Percentiles rank a stretch among this genome's conserved stretches.
Evolutionary conservation across 179 eudicot genomes (phyloP).

Genomic region (Camellia oleifera): DNA sequence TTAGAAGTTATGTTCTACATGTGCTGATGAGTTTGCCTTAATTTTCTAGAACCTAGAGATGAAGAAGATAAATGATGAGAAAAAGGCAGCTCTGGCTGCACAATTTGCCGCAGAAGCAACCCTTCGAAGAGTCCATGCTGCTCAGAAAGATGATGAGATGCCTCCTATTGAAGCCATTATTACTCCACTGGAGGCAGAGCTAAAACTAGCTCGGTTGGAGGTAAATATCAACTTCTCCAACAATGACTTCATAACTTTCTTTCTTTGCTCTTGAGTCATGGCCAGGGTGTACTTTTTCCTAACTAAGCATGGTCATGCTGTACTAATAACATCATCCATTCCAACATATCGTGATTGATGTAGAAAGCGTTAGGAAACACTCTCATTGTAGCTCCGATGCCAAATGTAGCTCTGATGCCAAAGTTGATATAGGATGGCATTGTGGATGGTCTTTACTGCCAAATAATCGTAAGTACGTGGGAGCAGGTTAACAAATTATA

Average conservation of each 20-base stretch:
- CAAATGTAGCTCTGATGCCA: not conserved
- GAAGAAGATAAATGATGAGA: constrained; percentile 61
- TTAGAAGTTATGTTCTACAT: not conserved
- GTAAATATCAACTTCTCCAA: constrained; percentile 24
- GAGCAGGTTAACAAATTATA: not conserved
- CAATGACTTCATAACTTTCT: not conserved
- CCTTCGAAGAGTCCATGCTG: constrained; percentile 69
- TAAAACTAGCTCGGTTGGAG: constrained; percentile 56
- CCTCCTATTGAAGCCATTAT: constrained; percentile 74
- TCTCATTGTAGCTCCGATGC: not conserved
- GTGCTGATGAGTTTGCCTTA: constrained; percentile 7
- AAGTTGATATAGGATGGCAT: constrained; percentile 2
- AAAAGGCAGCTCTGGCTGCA: constrained; percentile 56
- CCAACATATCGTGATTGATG: not conserved
- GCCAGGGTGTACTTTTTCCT: not conserved
- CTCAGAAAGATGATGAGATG: constrained; percentile 69
- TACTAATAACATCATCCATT: not conserved
- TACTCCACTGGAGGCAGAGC: constrained; percentile 68
- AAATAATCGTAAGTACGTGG: not conserved
- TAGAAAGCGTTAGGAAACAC: not conserved
- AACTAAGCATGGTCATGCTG: not conserved
- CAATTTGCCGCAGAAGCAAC: constrained; percentile 84
- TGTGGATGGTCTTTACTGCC: not conserved
- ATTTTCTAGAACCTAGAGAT: constrained; percentile 54
- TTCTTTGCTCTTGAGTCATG: constrained; percentile 4